Percentiles rank a stretch among this genome's conserved stretches.
phyloP scores from a whole-genome alignment of 2,329 filamentous ascomycete species.

The Fusarium nelsonii region DNA sequence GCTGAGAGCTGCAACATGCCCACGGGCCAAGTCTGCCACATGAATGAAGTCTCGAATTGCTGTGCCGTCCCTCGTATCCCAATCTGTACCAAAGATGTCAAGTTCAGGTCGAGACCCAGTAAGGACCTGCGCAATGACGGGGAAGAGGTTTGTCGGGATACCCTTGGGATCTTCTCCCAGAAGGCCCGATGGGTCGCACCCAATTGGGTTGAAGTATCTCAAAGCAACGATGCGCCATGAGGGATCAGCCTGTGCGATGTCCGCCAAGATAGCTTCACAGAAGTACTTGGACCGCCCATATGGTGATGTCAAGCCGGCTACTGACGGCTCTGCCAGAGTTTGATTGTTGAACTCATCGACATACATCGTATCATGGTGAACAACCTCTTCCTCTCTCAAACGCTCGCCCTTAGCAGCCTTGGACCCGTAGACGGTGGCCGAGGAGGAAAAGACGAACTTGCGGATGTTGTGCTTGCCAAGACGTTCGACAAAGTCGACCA shows the following conservation, averaged over 20 bases:
- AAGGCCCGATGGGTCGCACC: slow-evolving; percentile 72
- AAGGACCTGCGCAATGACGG: slow-evolving; percentile 72
- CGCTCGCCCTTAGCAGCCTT: slow-evolving; percentile 63
- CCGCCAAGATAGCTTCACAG: slow-evolving; percentile 74
- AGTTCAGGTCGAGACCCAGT: slow-evolving; percentile 65
- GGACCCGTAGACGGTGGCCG: slow-evolving; percentile 74
- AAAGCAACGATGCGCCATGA: slow-evolving; percentile 73
- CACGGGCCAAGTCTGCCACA: slow-evolving; percentile 72
- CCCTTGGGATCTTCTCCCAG: slow-evolving; percentile 74
- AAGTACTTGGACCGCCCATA: slow-evolving; percentile 77
- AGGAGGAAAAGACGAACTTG: slow-evolving; percentile 76
- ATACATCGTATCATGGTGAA: slow-evolving; percentile 57
- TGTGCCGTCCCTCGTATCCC: slow-evolving; percentile 75
- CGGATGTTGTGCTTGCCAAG: slow-evolving; percentile 72
- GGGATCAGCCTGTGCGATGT: slow-evolving; percentile 70
- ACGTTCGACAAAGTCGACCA: slow-evolving; percentile 69
- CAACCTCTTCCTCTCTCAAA: slow-evolving; percentile 61
- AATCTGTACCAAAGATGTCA: slow-evolving; percentile 73
- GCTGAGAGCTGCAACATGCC: slow-evolving; percentile 70
- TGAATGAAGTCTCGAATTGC: slow-evolving; percentile 77
- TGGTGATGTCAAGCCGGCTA: slow-evolving; percentile 43
- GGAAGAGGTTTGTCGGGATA: slow-evolving; percentile 73
- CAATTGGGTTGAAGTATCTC: slow-evolving; percentile 76
- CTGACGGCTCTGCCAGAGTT: slow-evolving; percentile 9
- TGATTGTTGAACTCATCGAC: slow-evolving; percentile 57